Conservation (phyloP, 164 flowering plant genomes). For the Sedum album region DNA sequence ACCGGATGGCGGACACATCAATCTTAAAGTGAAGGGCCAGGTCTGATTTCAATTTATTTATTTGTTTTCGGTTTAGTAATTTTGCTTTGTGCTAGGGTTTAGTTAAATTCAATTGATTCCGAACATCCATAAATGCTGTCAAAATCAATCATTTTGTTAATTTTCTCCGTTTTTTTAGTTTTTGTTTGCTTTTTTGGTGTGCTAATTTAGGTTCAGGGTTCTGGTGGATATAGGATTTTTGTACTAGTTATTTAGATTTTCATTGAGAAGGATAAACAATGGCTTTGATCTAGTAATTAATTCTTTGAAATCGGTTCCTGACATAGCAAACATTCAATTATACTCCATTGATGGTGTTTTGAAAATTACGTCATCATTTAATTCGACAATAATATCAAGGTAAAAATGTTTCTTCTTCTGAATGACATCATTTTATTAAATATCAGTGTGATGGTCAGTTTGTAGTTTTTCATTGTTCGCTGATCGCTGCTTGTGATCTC, state of each 20-base stretch:
- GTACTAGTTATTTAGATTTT: not conserved
- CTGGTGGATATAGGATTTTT: not conserved
- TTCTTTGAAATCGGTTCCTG: not conserved
- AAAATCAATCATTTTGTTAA: too few relatives aligned
- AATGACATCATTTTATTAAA: too few relatives aligned
- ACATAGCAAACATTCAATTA: too few relatives aligned
- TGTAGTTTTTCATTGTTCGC: too few relatives aligned
- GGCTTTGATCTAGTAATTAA: not conserved
- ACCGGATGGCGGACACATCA: slow-evolving; percentile 36
- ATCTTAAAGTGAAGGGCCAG: slow-evolving; percentile 57
- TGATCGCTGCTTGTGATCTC: too few relatives aligned
- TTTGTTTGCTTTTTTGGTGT: not conserved
- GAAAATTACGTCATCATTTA: too few relatives aligned
- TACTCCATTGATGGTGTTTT: too few relatives aligned
- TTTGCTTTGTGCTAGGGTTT: slow-evolving; percentile 1
- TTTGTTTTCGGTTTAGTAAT: not conserved
- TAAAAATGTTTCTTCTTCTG: too few relatives aligned
- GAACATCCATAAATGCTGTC: not conserved
- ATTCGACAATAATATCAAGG: too few relatives aligned
- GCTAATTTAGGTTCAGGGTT: slow-evolving; percentile 1
- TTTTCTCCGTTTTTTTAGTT: too few relatives aligned
- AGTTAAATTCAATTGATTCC: not conserved
- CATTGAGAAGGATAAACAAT: not conserved
- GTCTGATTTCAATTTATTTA: slow-evolving; percentile 15
- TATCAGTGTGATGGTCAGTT: too few relatives aligned